Evolutionary conservation across 805 yeast species (phyloP).

Genomic region (Starmerella riodocensis): DNA sequence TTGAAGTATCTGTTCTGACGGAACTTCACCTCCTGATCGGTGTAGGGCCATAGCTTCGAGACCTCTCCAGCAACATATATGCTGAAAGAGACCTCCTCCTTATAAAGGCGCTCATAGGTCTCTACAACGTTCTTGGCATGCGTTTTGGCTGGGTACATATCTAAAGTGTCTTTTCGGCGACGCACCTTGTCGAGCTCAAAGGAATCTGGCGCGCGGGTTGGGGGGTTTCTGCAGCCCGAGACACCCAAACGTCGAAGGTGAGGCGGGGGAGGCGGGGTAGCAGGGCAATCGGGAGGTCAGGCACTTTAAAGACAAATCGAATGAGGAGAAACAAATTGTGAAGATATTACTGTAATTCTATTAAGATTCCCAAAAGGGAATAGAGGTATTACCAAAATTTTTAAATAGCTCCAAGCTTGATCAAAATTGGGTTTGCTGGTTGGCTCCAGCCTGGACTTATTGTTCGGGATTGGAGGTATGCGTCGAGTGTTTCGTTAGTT

Average conservation of each 20-base stretch:
- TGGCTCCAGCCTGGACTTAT: too few species aligned
- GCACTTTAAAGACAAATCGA: too few species aligned
- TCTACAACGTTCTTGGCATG: constrained; percentile 40
- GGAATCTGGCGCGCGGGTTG: not conserved
- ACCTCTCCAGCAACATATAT: constrained; percentile 27
- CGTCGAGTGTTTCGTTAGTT: not conserved
- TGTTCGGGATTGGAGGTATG: too few species aligned
- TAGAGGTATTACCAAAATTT: too few species aligned
- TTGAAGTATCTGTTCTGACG: constrained; percentile 87
- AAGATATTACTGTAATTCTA: too few species aligned
- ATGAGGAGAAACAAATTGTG: too few species aligned
- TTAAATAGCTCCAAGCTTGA: too few species aligned
- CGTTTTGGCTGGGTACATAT: constrained; percentile 74
- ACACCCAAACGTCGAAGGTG: not conserved
- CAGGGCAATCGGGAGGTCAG: too few species aligned
- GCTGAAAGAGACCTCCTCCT: constrained; percentile 27
- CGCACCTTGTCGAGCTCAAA: not conserved
- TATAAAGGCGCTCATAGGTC: constrained; percentile 28
- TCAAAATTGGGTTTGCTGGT: too few species aligned
- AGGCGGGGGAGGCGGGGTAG: too few species aligned
- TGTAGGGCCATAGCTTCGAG: constrained; percentile 47
- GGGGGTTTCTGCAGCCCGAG: not conserved
- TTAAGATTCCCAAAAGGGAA: too few species aligned
- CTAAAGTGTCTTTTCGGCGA: too few species aligned
- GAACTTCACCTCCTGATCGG: constrained; percentile 65